These are phyloP conservation scores for Penicillium sp. DNA, from an alignment of 2,329 filamentous ascomycete species.

Conservation along the genomic window DNA sequence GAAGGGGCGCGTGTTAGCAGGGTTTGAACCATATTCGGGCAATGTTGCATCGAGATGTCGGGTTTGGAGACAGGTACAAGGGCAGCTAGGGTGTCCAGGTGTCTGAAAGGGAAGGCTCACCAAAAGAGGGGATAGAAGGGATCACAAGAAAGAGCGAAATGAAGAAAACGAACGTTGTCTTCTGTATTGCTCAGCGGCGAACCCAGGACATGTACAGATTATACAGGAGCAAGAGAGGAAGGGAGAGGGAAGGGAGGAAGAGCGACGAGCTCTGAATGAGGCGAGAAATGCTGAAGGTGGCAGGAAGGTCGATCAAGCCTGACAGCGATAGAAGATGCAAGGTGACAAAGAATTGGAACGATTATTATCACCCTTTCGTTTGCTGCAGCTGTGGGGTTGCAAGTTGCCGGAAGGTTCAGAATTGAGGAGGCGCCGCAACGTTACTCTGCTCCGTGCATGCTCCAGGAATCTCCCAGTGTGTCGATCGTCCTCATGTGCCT, in stretches of 20 bases:
- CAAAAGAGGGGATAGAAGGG: slow-evolving; percentile 19
- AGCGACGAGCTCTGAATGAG: slow-evolving; percentile 13
- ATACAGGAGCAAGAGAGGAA: slow-evolving; percentile 23
- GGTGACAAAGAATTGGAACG: slow-evolving; percentile 27
- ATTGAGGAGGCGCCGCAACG: slow-evolving; percentile 26
- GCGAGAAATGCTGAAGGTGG: slow-evolving; percentile 22
- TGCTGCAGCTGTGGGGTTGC: slow-evolving; percentile 19
- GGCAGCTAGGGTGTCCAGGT: background rate
- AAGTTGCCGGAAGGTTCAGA: slow-evolving; percentile 22
- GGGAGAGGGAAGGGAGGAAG: slow-evolving; percentile 21
- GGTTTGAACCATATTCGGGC: background rate
- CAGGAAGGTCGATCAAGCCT: slow-evolving; percentile 14
- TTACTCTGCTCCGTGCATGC: slow-evolving; percentile 38
- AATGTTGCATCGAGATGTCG: background rate
- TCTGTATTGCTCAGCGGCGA: slow-evolving; percentile 16
- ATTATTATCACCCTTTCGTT: slow-evolving; percentile 28
- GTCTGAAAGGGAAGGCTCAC: slow-evolving; percentile 12
- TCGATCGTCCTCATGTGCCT: slow-evolving; percentile 32
- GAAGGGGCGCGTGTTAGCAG: slow-evolving; percentile 14
- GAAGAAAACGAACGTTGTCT: slow-evolving; percentile 13
- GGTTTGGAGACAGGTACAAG: background rate
- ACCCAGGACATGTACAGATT: slow-evolving; percentile 26
- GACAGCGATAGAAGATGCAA: slow-evolving; percentile 24
- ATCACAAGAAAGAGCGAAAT: slow-evolving; percentile 14
- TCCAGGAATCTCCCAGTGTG: slow-evolving; percentile 33